Percentiles rank a stretch among this genome's conserved stretches.
Conservation (phyloP, 257 asterid genomes). For the Salvia splendens region DNA sequence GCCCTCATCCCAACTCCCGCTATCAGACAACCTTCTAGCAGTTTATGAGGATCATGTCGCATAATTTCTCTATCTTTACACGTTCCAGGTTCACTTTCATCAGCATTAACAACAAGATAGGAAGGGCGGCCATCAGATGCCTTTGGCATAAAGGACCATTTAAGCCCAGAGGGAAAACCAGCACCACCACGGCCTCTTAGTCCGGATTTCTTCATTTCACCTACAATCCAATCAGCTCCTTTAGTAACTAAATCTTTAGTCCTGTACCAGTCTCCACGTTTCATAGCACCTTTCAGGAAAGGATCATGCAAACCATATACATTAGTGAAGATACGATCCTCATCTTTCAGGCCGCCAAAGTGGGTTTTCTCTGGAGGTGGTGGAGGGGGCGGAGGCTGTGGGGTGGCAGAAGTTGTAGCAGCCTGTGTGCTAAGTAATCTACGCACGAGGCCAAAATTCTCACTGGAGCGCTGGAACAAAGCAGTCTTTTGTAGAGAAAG, state of each 20-base stretch:
- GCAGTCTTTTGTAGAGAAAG: constrained; percentile 60
- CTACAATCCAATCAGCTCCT: constrained; percentile 96
- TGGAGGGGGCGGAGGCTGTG: constrained; percentile 88
- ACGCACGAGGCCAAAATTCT: constrained; percentile 49
- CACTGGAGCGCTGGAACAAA: constrained; percentile 46
- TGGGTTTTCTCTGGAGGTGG: constrained; percentile 98
- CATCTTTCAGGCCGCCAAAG: constrained; percentile 95
- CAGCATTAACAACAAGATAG: constrained; percentile 97
- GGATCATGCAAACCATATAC: constrained; percentile 91
- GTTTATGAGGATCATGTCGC: constrained; percentile 99
- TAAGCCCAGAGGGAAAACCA: constrained; percentile 97
- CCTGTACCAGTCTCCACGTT: constrained; percentile 97
- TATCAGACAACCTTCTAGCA: constrained; percentile 92
- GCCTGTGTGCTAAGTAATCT: constrained; percentile 82
- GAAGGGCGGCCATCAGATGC: constrained; percentile 96
- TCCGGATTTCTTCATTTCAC: constrained; percentile 95
- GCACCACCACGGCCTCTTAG: constrained; percentile 99
- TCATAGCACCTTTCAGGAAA: constrained; percentile 94
- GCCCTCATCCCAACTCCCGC: constrained; percentile 99
- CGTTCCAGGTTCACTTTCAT: constrained; percentile 99
- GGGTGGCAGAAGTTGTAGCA: constrained; percentile 66
- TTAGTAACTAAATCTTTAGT: constrained; percentile 90
- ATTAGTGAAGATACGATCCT: constrained; percentile 96
- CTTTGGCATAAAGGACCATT: constrained; percentile 99
- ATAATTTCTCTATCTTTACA: constrained; percentile 97